Conservation (phyloP, 2,329 filamentous ascomycete genomes). For the Aspergillus sojae region DNA sequence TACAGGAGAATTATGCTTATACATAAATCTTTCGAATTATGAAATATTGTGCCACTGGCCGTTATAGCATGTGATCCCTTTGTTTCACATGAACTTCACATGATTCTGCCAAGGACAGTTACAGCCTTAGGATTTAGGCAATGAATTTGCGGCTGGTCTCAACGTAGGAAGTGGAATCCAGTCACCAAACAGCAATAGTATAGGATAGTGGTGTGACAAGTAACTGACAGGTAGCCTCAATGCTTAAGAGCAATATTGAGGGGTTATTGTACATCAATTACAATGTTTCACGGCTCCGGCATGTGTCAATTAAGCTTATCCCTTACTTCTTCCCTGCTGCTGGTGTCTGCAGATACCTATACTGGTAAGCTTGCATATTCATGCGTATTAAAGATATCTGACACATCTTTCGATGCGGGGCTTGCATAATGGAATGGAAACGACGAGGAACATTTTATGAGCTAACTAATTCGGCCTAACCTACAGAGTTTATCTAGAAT, state of each 20-base stretch:
- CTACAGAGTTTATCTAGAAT: neutral
- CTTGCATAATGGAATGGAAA: neutral
- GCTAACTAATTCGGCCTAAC: neutral
- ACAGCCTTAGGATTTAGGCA: neutral
- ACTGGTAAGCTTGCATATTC: neutral
- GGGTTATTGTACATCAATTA: too few species aligned
- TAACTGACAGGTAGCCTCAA: neutral
- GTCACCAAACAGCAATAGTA: neutral
- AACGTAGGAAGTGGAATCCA: neutral
- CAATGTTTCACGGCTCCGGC: too few species aligned
- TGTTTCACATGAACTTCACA: slow-evolving; percentile 2
- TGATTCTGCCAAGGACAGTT: neutral
- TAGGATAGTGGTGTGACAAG: neutral
- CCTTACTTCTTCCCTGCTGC: too few species aligned
- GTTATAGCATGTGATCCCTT: neutral
- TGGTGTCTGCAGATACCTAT: too few species aligned
- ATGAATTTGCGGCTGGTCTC: neutral
- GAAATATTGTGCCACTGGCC: neutral
- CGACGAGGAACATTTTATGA: neutral
- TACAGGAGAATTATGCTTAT: too few species aligned
- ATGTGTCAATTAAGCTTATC: too few species aligned
- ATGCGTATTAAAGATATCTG: neutral
- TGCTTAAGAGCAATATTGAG: too few species aligned
- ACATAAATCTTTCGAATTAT: too few species aligned
- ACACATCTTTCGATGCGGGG: neutral